Percentiles rank a stretch among this genome's conserved stretches.
phyloP scores from a whole-genome alignment of 345 rosid genomes.

The Sonneratia caseolaris region DNA sequence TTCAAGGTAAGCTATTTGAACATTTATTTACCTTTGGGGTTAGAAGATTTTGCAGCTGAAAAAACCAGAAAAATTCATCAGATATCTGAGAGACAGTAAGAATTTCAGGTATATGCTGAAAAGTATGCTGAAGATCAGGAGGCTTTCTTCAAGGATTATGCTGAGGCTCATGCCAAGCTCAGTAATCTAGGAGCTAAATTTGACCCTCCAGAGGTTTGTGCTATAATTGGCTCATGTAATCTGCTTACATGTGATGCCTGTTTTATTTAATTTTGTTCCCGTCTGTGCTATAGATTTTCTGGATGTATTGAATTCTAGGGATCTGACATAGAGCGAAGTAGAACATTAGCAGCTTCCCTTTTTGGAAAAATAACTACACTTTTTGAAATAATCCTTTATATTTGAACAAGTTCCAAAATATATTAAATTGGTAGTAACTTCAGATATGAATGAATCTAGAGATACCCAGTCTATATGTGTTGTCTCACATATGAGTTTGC shows the following conservation, averaged over 20 bases:
- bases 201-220: slow-evolving; percentile 86
- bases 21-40: neutral
- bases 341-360: neutral
- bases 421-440: neutral
- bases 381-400: neutral
- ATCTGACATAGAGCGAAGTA: neutral
- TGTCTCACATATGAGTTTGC: neutral
- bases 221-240: neutral
- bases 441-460: neutral
- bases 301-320: neutral
- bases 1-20: slow-evolving; percentile 47
- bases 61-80: neutral
- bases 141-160: slow-evolving; percentile 80
- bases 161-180: slow-evolving; percentile 94
- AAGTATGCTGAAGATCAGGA: slow-evolving; percentile 82
- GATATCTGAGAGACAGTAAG: slow-evolving; percentile 4
- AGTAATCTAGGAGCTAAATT: slow-evolving; percentile 91
- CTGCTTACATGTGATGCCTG: neutral
- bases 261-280: neutral
- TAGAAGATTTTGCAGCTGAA: neutral
- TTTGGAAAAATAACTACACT: neutral
- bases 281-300: neutral
- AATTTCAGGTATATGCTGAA: slow-evolving; percentile 72
- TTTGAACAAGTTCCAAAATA: neutral
- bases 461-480: neutral